These are phyloP conservation scores for Diaporthe sp. DNA, from an alignment of 2,329 filamentous ascomycete genomes.

Conservation along the genomic window DNA sequence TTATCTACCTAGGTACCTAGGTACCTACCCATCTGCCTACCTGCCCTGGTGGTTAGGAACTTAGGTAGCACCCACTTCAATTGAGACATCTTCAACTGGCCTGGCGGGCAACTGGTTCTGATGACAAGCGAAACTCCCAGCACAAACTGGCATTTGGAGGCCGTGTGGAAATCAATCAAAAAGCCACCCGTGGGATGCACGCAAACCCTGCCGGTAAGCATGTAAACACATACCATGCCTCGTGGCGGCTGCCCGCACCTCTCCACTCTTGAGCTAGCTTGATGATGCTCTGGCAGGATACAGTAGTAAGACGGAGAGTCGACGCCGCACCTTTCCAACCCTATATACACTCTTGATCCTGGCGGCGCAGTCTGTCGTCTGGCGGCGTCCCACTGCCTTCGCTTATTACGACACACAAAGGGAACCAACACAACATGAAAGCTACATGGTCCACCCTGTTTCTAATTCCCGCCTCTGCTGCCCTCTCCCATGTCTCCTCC, in stretches of 20 bases:
- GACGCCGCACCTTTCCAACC: background rate
- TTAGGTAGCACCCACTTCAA: background rate
- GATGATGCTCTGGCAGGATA: background rate
- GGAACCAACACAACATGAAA: conserved; percentile 5
- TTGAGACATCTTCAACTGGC: background rate
- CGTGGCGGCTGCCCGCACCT: background rate
- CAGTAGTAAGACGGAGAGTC: background rate
- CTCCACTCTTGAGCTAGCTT: background rate
- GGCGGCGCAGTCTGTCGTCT: too few relatives aligned
- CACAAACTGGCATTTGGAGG: background rate
- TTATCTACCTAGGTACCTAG: too few relatives aligned
- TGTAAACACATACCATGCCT: background rate
- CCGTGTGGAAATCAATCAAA: background rate
- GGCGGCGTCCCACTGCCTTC: too few relatives aligned
- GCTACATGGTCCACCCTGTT: background rate
- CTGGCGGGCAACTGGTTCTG: too few relatives aligned
- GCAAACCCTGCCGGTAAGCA: background rate
- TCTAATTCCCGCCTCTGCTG: background rate
- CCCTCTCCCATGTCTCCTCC: background rate
- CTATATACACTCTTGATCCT: background rate
- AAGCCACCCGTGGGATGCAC: background rate
- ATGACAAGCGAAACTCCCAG: background rate
- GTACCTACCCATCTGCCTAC: too few relatives aligned
- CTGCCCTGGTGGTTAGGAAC: too few relatives aligned
- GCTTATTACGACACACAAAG: background rate